A percentile compares a stretch with the other conserved stretches of the same genome.
These are phyloP conservation scores for Suhomyces maxii DNA, from an alignment of 1,139 yeast genomes.

Conservation along the genomic window DNA sequence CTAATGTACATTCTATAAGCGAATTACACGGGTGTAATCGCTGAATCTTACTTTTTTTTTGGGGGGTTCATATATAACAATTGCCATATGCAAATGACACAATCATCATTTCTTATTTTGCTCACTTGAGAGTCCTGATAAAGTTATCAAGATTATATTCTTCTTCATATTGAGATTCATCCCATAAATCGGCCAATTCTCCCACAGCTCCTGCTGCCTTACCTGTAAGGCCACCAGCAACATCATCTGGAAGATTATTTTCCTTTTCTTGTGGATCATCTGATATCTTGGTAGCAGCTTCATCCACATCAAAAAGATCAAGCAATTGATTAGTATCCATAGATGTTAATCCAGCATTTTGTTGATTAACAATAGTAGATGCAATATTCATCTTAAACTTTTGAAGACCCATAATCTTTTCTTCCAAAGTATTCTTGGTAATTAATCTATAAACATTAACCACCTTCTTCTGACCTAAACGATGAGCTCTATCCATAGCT, in stretches of 20 bases:
- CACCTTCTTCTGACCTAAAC: conserved; percentile 96
- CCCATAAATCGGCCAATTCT: conserved; percentile 95
- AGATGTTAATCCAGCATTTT: conserved; percentile 88
- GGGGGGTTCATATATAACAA: not conserved
- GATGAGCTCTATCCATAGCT: conserved; percentile 99
- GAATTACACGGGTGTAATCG: not conserved
- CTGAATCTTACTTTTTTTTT: too few relatives aligned
- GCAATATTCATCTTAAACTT: conserved; percentile 98
- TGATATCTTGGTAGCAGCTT: conserved; percentile 44
- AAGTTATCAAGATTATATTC: conserved; percentile 93
- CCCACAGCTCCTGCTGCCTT: conserved; percentile 75
- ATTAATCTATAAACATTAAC: conserved; percentile 92
- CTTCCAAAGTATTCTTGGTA: conserved; percentile 91
- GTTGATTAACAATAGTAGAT: conserved; percentile 93
- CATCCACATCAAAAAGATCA: conserved; percentile 82
- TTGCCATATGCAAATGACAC: too few relatives aligned
- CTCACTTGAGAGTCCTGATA: conserved; percentile 68
- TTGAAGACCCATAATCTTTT: conserved; percentile 97
- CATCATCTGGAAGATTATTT: conserved; percentile 49
- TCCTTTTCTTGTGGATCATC: conserved; percentile 30
- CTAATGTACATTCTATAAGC: not conserved
- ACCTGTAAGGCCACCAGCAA: conserved; percentile 61
- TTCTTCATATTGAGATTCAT: conserved; percentile 91
- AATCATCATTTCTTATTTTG: too few relatives aligned
- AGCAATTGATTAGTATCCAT: conserved; percentile 96